A percentile compares a stretch with the other conserved stretches of the same genome.
phyloP scores from a whole-genome alignment of 495 filamentous ascomycete species.

The Lasiosphaeria miniovina region DNA sequence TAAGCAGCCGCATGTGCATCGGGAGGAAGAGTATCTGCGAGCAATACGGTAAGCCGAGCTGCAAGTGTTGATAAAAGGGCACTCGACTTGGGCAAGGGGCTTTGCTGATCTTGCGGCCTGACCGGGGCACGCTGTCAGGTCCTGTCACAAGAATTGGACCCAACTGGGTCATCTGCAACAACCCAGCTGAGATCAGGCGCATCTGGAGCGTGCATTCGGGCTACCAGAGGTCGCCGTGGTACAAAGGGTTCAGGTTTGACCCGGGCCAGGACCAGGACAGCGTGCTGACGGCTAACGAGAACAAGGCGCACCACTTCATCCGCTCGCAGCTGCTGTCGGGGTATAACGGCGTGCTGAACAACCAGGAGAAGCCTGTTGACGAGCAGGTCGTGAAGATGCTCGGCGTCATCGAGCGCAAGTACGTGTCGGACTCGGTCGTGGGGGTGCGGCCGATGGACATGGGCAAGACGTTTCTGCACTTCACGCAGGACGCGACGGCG shows the following conservation, averaged over 20 bases:
- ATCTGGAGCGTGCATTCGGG: constrained; percentile 22
- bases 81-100: neutral
- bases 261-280: constrained; percentile 19
- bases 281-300: constrained; percentile 17
- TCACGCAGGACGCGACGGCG: constrained; percentile 41
- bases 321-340: constrained; percentile 10
- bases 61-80: neutral
- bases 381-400: constrained; percentile 16
- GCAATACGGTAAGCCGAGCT: constrained; percentile 10
- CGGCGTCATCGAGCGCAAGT: constrained; percentile 17
- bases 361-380: constrained; percentile 12
- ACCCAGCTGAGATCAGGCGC: constrained; percentile 16
- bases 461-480: constrained; percentile 31
- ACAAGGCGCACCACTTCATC: constrained; percentile 20
- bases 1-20: constrained; percentile 2
- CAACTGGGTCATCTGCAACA: constrained; percentile 15
- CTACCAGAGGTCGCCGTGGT: constrained; percentile 20
- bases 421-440: constrained; percentile 9
- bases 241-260: constrained; percentile 20
- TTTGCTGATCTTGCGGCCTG: neutral
- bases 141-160: constrained; percentile 11
- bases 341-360: constrained; percentile 12
- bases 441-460: constrained; percentile 33
- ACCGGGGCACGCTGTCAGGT: neutral
- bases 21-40: constrained; percentile 3